Conservation (phyloP, 108 stramenopile genomes). For the Parmales sp. region DNA sequence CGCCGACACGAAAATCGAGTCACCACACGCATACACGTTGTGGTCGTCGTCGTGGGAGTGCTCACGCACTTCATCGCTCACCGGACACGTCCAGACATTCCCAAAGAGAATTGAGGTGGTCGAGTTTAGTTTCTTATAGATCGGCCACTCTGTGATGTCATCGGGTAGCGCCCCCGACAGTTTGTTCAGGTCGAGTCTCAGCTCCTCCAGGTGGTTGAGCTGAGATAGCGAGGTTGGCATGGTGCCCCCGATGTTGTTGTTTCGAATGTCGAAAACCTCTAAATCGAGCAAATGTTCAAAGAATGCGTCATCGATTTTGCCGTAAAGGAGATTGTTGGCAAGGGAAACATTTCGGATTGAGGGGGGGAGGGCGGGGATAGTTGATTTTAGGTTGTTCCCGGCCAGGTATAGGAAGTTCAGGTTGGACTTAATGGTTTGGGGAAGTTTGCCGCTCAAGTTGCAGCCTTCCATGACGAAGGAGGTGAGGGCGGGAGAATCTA, state of each 20-base stretch:
- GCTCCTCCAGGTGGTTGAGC: background rate
- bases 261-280: background rate
- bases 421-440: background rate
- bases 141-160: background rate
- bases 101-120: background rate
- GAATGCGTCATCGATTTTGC: background rate
- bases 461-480: constrained; percentile 4
- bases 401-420: background rate
- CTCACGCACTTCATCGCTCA: background rate
- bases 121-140: background rate
- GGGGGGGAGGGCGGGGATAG: constrained; percentile 6
- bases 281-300: no score
- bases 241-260: background rate
- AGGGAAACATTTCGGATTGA: background rate
- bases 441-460: background rate
- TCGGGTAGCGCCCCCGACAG: background rate
- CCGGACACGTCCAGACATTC: background rate
- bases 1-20: no score
- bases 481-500: background rate
- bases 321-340: constrained; percentile 1
- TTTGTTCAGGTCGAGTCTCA: background rate
- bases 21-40: no score
- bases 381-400: background rate
- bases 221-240: background rate
- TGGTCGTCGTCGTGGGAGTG: background rate